These are phyloP conservation scores for Kuraishia cidri DNA, from an alignment of 805 yeast species.

Conservation along the genomic window DNA sequence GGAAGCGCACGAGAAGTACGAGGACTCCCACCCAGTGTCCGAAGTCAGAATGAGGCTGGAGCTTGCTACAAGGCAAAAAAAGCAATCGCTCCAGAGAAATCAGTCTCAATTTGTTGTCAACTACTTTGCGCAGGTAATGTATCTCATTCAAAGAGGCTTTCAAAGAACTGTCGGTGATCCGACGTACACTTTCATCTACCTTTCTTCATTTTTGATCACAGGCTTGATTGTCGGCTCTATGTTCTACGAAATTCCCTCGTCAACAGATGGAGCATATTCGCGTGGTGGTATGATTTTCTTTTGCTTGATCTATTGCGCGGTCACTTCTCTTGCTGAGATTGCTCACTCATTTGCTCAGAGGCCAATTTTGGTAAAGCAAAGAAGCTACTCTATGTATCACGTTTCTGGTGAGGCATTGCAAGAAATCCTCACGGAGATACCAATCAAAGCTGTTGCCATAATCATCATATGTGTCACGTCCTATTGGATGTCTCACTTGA, in stretches of 20 bases:
- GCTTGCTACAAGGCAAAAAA: constrained; percentile 3
- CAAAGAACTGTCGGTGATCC: constrained; percentile 48
- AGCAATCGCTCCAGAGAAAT: not conserved
- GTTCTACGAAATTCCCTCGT: constrained; percentile 39
- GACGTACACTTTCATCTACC: constrained; percentile 40
- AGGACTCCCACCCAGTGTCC: not conserved
- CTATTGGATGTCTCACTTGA: constrained; percentile 48
- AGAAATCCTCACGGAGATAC: constrained; percentile 45
- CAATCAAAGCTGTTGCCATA: constrained; percentile 42
- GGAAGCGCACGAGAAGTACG: not conserved
- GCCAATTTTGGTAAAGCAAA: constrained; percentile 58
- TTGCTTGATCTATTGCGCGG: constrained; percentile 49
- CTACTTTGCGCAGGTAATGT: constrained; percentile 38
- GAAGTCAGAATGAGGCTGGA: constrained; percentile 2
- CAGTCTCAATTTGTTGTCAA: constrained; percentile 34
- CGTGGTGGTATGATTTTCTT: constrained; percentile 60
- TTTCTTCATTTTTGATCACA: constrained; percentile 45
- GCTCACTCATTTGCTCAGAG: constrained; percentile 50
- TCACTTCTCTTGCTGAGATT: constrained; percentile 55
- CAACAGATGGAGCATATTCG: constrained; percentile 48
- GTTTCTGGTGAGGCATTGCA: constrained; percentile 62
- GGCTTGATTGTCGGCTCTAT: constrained; percentile 55
- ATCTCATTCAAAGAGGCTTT: constrained; percentile 44
- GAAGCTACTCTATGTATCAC: constrained; percentile 49
- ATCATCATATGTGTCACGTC: constrained; percentile 32